These are phyloP conservation scores for Phytophthora quininea DNA, from an alignment of 352 stramenopile species.

Conservation along the genomic window DNA sequence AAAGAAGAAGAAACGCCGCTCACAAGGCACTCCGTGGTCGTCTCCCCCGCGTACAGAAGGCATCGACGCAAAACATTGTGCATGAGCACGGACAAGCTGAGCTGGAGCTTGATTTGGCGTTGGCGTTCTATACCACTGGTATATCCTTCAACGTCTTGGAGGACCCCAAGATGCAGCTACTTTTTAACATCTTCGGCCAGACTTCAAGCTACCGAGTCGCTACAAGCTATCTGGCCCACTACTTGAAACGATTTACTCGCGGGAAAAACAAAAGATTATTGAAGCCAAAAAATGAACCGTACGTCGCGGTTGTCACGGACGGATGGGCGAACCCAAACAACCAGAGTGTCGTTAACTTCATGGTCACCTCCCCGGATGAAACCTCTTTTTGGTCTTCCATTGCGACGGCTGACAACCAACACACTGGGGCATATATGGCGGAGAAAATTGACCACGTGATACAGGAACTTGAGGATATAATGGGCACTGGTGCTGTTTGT, in stretches of 20 bases:
- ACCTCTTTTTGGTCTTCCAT: constrained; percentile 3
- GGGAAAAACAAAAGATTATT: not conserved
- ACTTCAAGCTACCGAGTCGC: constrained; percentile 1
- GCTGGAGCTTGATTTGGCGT: not conserved
- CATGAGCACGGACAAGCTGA: not conserved
- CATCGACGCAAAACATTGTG: not conserved
- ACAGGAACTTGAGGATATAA: constrained; percentile 13
- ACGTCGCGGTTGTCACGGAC: constrained; percentile 7
- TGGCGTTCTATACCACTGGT: not conserved
- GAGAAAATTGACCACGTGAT: constrained; percentile 4
- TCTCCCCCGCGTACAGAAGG: not conserved
- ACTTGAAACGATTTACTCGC: not conserved
- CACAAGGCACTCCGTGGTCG: not conserved
- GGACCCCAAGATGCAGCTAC: not conserved
- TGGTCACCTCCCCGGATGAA: not conserved
- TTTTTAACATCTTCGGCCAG: constrained; percentile 1
- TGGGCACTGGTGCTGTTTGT: not conserved
- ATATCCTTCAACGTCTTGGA: not conserved
- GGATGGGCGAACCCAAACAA: constrained; percentile 10
- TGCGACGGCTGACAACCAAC: constrained; percentile 6
- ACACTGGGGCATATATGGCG: constrained; percentile 10
- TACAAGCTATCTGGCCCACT: not conserved
- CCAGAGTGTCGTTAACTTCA: constrained; percentile 13
- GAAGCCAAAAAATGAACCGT: not conserved
- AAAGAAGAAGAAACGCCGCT: constrained; percentile 3